Percentiles rank a stretch among this genome's conserved stretches.
Evolutionary conservation across 2,329 filamentous ascomycete species (phyloP).

Genomic region (Pyricularia sp.): DNA sequence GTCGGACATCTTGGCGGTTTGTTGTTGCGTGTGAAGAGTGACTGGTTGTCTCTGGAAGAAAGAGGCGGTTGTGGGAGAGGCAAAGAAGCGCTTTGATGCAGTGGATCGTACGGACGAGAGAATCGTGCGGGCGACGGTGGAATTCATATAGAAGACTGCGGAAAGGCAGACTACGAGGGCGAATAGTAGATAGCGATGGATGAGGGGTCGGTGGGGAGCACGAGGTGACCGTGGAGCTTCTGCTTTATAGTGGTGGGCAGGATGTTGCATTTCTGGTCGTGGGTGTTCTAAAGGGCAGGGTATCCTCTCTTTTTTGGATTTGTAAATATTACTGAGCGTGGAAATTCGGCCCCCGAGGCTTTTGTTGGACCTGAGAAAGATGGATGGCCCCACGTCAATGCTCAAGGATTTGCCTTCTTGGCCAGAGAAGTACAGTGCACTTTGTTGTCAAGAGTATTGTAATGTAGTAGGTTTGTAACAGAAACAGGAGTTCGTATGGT

Average conservation of each 20-base stretch:
- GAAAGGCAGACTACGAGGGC: background rate
- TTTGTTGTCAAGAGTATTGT: too few species aligned
- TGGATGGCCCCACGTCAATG: background rate
- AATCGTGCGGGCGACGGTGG: background rate
- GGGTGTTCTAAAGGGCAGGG: background rate
- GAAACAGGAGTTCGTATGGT: too few species aligned
- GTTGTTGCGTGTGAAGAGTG: slow-evolving; percentile 11
- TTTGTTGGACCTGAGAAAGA: too few species aligned
- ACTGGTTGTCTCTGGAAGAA: background rate
- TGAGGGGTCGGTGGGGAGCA: background rate
- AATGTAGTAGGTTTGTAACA: too few species aligned
- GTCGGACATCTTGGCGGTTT: slow-evolving; percentile 30
- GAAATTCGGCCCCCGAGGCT: too few species aligned
- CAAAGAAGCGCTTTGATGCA: slow-evolving; percentile 1
- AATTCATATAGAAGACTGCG: slow-evolving; percentile 3
- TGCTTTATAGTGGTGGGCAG: background rate
- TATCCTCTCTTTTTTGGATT: background rate
- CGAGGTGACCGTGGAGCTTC: background rate
- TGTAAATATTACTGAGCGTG: background rate
- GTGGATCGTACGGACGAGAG: background rate
- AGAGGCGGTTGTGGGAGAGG: background rate
- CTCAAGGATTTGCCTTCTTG: background rate
- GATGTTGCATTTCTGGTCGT: background rate
- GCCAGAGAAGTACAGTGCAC: too few species aligned
- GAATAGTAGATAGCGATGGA: background rate